Base-by-base conservation (phyloP, 768 basidiomycete genomes). In the Holtermannia corniformis region DNA sequence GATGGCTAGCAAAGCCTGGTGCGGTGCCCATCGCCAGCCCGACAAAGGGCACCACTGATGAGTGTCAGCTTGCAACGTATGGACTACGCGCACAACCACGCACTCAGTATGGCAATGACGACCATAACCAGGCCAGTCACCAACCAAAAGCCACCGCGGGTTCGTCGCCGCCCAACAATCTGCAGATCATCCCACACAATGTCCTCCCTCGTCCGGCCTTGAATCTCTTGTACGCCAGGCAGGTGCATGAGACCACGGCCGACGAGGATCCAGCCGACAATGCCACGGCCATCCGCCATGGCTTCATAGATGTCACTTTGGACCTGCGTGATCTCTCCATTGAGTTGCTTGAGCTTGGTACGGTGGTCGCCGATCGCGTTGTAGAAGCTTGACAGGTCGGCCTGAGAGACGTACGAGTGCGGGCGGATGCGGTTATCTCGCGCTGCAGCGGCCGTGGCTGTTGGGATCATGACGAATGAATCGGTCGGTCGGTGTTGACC, bases 151-250 rank as follows among this genome's bases (percentile, higher is more conserved):
- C 78, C 76, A 25, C 76, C 52, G 11, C 28, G 3, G 20, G 67
- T 66, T 73, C 77, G 37, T 78, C 74, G 66, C 81, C 78, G 55
- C 78, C 76, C 69, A 85, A 84, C 46, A 19, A 25, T 42, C 4
- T 46, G 55, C 1, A 88, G 72, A 22, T 85, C 81, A 53, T 82
- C 81, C 86, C 86, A 90, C 50, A 83, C 73, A 28, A 90, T 80
- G 67, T 88, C 86, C 62, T 88, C 86, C 68, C 85, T 87, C 13
- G 85, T 83, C 54, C 84, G 74, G 1, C 87, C 87, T 64, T 86
- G 83, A 21, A 90, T 86, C 28, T 84, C 72, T 64, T 84, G 74
- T 4, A 84, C 70, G 1, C 81, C 81, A 25, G 80, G 81, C 23
- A 88, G 67, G 59, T 77, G 78, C 50, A 80, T 71, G 54, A 87